Evolutionary conservation across 2,329 filamentous ascomycete genomes (phyloP), one percentile per base, ranked within the genome.

Genomic region (Colletotrichum spaethianum): DNA sequence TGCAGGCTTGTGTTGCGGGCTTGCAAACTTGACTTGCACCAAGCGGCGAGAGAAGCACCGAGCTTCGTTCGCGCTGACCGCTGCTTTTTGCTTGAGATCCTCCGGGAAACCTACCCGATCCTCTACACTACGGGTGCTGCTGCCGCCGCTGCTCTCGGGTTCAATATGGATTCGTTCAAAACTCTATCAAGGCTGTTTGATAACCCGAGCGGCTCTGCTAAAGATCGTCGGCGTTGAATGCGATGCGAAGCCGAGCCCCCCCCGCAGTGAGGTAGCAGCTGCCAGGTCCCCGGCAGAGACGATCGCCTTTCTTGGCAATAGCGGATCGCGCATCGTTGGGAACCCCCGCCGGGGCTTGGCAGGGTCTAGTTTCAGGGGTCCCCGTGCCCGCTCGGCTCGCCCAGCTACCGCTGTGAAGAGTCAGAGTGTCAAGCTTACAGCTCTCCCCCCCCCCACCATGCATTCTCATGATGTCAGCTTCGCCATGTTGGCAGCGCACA

Each of bases 361-460:
- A 71, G 68, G 68, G 68, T 68, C 75, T 5, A 76, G 74, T 4
- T 52, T 52, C 62, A 66, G 67, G 67, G 67, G 61, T 59, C 42
- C 1, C 14, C 11, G 67, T 59, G 61, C 48, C 42, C 67, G 53
- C 61, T 12, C 66, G n/a, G 33, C 31, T 12, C 40, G 42, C 44
- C 36, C n/a, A 55, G 26, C 40, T 18, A 42, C n/a, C n/a, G n/a
- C n/a, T n/a, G n/a, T n/a, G n/a, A n/a, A n/a, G n/a, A n/a, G n/a
- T 26, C 12, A 8, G 31, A 3, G 18, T 36, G 1, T 6, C n/a
- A 14, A 26, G 31, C 38, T 26, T 46, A 38, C 18, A 36, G 42
- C 1, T 18, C 42, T 26, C n/a, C 7, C 18, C n/a, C n/a, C n/a
- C n/a, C n/a, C n/a, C n/a, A n/a, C n/a, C 42, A 44, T 48, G 5